Evolutionary conservation across 2,329 filamentous ascomycete genomes (phyloP).

Genomic region (Aspergillus puulaauensis): DNA sequence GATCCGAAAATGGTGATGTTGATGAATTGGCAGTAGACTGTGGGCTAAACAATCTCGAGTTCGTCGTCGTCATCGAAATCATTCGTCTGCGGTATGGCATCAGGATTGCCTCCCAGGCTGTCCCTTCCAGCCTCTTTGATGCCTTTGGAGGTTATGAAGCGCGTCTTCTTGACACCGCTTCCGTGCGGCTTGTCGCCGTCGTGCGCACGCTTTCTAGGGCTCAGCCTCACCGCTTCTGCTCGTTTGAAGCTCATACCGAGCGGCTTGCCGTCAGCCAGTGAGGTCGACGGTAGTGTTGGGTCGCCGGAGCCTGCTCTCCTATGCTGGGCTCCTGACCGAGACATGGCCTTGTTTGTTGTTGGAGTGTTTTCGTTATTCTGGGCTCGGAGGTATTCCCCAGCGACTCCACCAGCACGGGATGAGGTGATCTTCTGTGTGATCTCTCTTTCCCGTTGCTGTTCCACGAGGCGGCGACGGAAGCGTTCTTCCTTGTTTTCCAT

Average conservation of each 20-base stretch:
- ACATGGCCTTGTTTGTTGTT: background rate
- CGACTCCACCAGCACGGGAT: slow-evolving; percentile 32
- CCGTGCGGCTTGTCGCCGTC: slow-evolving; percentile 34
- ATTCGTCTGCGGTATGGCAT: slow-evolving; percentile 31
- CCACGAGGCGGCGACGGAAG: slow-evolving; percentile 41
- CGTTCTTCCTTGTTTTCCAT: slow-evolving; percentile 43
- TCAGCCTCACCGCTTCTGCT: slow-evolving; percentile 41
- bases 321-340: slow-evolving; percentile 6
- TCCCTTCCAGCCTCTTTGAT: slow-evolving; percentile 76
- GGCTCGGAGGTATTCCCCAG: slow-evolving; percentile 46
- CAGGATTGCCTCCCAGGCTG: slow-evolving; percentile 59
- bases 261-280: background rate
- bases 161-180: slow-evolving; percentile 62
- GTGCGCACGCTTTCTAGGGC: slow-evolving; percentile 41
- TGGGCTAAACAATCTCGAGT: slow-evolving; percentile 45
- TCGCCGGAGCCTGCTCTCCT: slow-evolving; percentile 2
- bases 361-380: slow-evolving; percentile 27
- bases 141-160: slow-evolving; percentile 76
- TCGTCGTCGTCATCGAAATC: slow-evolving; percentile 54
- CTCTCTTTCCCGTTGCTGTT: slow-evolving; percentile 46
- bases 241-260: slow-evolving; percentile 32
- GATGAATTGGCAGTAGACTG: background rate
- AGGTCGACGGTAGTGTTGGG: background rate
- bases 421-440: slow-evolving; percentile 44
- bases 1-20: background rate